phyloP scores from a whole-genome alignment of 1,284 basidiomycete genomes.

The Irpex sp. region DNA sequence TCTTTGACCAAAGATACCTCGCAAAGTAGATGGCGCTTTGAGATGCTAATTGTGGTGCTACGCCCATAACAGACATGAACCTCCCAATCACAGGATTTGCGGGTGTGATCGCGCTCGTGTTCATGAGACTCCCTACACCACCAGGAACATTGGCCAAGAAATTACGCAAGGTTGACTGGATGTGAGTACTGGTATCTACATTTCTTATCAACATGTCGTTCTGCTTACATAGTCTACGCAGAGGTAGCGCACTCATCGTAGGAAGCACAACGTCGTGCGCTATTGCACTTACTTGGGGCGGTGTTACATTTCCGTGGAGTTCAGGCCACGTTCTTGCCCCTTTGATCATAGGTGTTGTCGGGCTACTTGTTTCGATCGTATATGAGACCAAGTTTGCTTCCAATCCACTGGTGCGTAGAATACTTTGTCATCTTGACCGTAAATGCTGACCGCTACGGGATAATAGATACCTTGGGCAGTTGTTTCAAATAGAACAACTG shows the following conservation, averaged over 20 bases:
- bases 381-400: conserved; percentile 19
- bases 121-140: conserved; percentile 29
- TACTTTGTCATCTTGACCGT: background rate
- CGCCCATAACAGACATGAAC: background rate
- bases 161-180: conserved; percentile 22
- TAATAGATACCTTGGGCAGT: conserved; percentile 13
- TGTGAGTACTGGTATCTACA: conserved; percentile 17
- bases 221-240: conserved; percentile 14
- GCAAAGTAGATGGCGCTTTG: no score
- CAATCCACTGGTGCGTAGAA: conserved; percentile 14
- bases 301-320: conserved; percentile 36
- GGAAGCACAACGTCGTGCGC: conserved; percentile 26
- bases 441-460: background rate
- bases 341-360: conserved; percentile 35
- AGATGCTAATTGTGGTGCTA: background rate
- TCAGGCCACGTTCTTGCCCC: conserved; percentile 38
- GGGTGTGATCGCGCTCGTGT: conserved; percentile 15
- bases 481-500: conserved; percentile 15
- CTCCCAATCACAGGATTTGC: conserved; percentile 8
- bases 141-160: conserved; percentile 22
- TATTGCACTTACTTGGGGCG: conserved; percentile 39
- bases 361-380: conserved; percentile 29
- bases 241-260: conserved; percentile 37
- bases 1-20: no score
- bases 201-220: background rate